These are phyloP conservation scores for Dunaliella primolecta DNA, from an alignment of 139 green algal species.

Conservation along the genomic window DNA sequence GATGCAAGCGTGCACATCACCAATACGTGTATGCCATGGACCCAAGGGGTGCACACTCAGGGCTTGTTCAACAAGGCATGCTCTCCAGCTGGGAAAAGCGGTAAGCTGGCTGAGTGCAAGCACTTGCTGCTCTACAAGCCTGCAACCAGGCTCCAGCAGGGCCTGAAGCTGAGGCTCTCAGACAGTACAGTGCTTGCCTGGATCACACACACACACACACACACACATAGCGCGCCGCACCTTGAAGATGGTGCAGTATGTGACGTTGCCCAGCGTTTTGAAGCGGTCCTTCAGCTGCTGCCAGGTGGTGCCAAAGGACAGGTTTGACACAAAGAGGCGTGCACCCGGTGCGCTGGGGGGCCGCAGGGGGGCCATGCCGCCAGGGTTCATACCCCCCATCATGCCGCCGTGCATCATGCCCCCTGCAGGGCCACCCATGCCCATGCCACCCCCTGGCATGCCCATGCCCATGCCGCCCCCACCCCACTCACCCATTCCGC, in stretches of 20 bases:
- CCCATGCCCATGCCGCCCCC: slow-evolving; percentile 27
- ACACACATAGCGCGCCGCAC: slow-evolving; percentile 10
- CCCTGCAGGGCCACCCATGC: slow-evolving; percentile 10
- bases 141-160: no score
- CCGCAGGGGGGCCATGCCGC: slow-evolving; percentile 17
- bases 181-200: no score
- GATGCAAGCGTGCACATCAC: no score
- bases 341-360: slow-evolving; percentile 22
- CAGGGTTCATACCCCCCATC: slow-evolving; percentile 8
- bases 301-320: slow-evolving; percentile 60
- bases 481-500: slow-evolving; percentile 23
- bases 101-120: no score
- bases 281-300: slow-evolving; percentile 78
- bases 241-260: slow-evolving; percentile 57
- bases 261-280: slow-evolving; percentile 50
- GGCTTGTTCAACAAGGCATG: no score
- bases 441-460: slow-evolving; percentile 24
- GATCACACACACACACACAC: not conserved
- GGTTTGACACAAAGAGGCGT: slow-evolving; percentile 69
- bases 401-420: slow-evolving; percentile 23
- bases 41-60: no score
- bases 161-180: no score
- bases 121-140: no score
- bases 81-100: no score
- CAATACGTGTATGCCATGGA: no score